Evolutionary conservation across 2,329 filamentous ascomycete genomes (phyloP).

Genomic region (Aspergillus glaucus): DNA sequence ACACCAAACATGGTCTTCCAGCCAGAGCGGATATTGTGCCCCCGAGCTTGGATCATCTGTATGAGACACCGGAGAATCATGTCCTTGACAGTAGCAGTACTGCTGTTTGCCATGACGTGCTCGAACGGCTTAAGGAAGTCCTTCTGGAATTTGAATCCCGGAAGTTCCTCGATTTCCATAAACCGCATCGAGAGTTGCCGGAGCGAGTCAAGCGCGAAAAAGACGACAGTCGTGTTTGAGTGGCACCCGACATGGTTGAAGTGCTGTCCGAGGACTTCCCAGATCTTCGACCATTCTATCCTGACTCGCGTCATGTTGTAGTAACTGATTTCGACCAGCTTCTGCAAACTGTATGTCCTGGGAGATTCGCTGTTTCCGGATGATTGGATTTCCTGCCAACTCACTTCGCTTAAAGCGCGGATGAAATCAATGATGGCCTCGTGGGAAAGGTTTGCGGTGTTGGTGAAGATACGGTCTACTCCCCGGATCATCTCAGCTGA

Average conservation of each 20-base stretch:
- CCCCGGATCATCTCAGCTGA: slow-evolving; percentile 89
- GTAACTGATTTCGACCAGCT: slow-evolving; percentile 96
- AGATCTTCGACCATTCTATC: slow-evolving; percentile 97
- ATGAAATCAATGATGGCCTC: slow-evolving; percentile 96
- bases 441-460: slow-evolving; percentile 85
- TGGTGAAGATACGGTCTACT: slow-evolving; percentile 94
- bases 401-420: slow-evolving; percentile 84
- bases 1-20: slow-evolving; percentile 99
- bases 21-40: slow-evolving; percentile 93
- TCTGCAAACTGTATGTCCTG: slow-evolving; percentile 93
- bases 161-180: slow-evolving; percentile 95
- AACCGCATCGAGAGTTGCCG: slow-evolving; percentile 97
- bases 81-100: slow-evolving; percentile 87
- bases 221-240: slow-evolving; percentile 92
- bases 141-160: slow-evolving; percentile 99
- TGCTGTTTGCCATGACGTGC: slow-evolving; percentile 91
- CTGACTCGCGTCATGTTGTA: slow-evolving; percentile 99
- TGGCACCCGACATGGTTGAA: slow-evolving; percentile 98
- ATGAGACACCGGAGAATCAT: slow-evolving; percentile 94
- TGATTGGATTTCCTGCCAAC: slow-evolving; percentile 98
- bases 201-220: slow-evolving; percentile 92
- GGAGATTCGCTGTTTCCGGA: slow-evolving; percentile 94
- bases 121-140: slow-evolving; percentile 98
- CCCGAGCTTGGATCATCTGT: slow-evolving; percentile 97
- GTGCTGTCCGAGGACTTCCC: slow-evolving; percentile 94